phyloP scores from a whole-genome alignment of 129 eudicot genomes.

The Kitagawia praeruptora region DNA sequence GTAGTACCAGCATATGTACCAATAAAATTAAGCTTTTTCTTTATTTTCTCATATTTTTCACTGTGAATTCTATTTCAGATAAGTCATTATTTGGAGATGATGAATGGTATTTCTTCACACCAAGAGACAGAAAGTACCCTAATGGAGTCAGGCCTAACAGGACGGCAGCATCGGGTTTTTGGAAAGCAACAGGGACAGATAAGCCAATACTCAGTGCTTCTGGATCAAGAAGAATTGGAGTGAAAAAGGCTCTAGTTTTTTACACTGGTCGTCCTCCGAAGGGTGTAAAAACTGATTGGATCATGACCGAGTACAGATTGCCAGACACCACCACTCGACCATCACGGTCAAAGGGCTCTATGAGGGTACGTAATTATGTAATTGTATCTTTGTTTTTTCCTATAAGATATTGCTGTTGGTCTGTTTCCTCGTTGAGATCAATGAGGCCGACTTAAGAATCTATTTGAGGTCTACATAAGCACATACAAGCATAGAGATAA shows the following conservation, averaged over 20 bases:
- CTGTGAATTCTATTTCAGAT: conserved; percentile 23
- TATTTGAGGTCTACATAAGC: too few species aligned
- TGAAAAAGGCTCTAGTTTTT: conserved; percentile 51
- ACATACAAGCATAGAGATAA: too few species aligned
- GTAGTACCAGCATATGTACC: not conserved
- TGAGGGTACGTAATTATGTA: conserved; percentile 41
- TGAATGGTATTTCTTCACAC: conserved; percentile 63
- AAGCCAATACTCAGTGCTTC: conserved; percentile 43
- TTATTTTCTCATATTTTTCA: not conserved
- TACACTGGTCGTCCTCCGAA: conserved; percentile 44
- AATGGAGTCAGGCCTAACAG: conserved; percentile 60
- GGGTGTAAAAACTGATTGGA: conserved; percentile 52
- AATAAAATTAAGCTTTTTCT: not conserved
- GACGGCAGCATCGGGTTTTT: conserved; percentile 50
- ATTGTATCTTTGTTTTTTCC: not conserved
- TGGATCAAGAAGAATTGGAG: conserved; percentile 42
- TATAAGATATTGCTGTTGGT: not conserved
- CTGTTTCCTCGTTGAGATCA: not conserved
- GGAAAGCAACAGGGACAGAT: conserved; percentile 71
- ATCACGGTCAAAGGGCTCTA: conserved; percentile 38
- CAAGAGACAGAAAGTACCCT: conserved; percentile 61
- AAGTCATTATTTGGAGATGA: conserved; percentile 50
- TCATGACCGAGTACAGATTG: conserved; percentile 65
- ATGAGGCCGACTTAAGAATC: not conserved
- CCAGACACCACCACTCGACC: conserved; percentile 40